Conservation (phyloP, 495 filamentous ascomycete species). For the Opeltia flavorubescens region DNA sequence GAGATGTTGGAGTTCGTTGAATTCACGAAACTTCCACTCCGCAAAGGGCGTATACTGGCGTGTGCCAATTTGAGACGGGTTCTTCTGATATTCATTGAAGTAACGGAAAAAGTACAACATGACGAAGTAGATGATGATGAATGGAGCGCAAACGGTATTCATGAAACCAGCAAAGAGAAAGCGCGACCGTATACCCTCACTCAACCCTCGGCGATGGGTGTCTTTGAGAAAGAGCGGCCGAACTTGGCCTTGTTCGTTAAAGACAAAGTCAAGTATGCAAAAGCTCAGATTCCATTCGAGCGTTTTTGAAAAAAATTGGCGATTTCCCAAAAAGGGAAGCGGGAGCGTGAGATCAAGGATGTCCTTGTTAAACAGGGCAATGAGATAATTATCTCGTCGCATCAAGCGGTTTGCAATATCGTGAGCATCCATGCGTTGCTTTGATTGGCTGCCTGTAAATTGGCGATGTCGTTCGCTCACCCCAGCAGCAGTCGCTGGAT, state of each 20-base stretch:
- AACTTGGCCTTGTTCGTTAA: constrained; percentile 75
- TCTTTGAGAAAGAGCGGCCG: constrained; percentile 71
- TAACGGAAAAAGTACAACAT: constrained; percentile 84
- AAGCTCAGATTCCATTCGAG: constrained; percentile 81
- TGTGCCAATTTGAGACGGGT: constrained; percentile 67
- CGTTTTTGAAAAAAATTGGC: constrained; percentile 66
- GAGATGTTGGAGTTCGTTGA: constrained; percentile 89
- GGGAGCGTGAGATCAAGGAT: constrained; percentile 76
- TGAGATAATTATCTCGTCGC: constrained; percentile 92
- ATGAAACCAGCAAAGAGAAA: constrained; percentile 73
- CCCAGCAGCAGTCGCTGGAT: constrained; percentile 63
- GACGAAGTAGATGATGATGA: constrained; percentile 67
- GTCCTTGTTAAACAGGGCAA: constrained; percentile 93
- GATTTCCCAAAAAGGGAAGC: constrained; percentile 65
- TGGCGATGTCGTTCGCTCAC: constrained; percentile 45
- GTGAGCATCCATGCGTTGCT: constrained; percentile 89
- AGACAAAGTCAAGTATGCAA: constrained; percentile 85
- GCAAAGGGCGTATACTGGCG: constrained; percentile 86
- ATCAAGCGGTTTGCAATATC: constrained; percentile 95
- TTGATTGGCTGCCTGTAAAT: constrained; percentile 72
- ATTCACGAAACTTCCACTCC: constrained; percentile 96
- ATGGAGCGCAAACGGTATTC: constrained; percentile 73
- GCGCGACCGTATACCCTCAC: constrained; percentile 56
- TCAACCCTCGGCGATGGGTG: constrained; percentile 62
- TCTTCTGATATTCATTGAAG: constrained; percentile 90